Base-by-base conservation (phyloP, 23 red algal genomes). In the Gracilariopsis chorda region DNA sequence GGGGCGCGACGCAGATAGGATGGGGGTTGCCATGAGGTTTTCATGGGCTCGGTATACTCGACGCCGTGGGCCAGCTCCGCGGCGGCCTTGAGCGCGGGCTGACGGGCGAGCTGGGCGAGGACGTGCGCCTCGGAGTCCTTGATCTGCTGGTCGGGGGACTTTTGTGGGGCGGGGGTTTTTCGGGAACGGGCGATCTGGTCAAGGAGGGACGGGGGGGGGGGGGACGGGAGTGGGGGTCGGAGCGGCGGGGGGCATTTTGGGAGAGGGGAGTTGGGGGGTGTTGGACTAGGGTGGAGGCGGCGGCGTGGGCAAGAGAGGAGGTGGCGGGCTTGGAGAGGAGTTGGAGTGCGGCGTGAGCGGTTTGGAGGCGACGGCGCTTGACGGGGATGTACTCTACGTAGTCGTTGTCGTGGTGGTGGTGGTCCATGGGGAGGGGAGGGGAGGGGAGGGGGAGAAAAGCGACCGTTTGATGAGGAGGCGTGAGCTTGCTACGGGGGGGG, bases 1-100 rank as follows among this genome's bases (percentile, higher is more conserved):
- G 51, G 37, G 10, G 87, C 82, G 13, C 88, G 55, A 21, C 48
- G 88, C 39, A 96, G 46, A 34, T 72, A 96, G 45, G 43, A 47
- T 3, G 95, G 95, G 0, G 95, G 69, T 2, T 0, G 48, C 95
- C 95, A 97, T 4, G 58, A 83, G 3, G 89, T 56, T 29, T 20
- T 48, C 84, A 97, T 97, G 2, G 95, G 83, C 76, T 97, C 89
- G 2, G 88, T 97, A 49, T 97, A 97, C 30, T 48, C 74, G 25
- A 97, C 87, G 34, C 87, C 87, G 29, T 88, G 85, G 7, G 95
- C 95, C 1, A 84, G 84, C 49, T 97, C 95, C 8, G 69, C 78
- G n/a, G 87, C 95, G 48, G 95, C 46, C 44, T 73, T 87, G 1
- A 97, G 82, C 16, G 95, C 95, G 16, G 77, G 78, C 65, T 93